Percentiles rank a stretch among this genome's conserved stretches.
Evolutionary conservation across 495 filamentous ascomycete species (phyloP).

Genomic region (Xeromyces bisporus): DNA sequence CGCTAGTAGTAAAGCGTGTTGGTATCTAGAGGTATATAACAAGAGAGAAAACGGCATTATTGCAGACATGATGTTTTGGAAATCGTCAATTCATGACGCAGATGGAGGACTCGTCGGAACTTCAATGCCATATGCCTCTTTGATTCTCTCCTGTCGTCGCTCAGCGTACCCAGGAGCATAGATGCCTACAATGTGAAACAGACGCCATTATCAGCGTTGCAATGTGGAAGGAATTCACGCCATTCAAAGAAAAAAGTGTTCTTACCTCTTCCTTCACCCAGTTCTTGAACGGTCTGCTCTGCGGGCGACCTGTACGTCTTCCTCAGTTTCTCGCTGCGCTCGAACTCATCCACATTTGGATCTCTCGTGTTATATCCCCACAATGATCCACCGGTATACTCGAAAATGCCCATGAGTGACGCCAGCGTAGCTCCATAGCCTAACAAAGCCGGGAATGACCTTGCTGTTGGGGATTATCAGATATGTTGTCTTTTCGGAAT

Average conservation of each 20-base stretch:
- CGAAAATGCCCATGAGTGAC: conserved; percentile 46
- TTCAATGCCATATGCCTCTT: conserved; percentile 83
- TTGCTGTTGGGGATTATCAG: conserved; percentile 32
- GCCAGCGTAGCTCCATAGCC: conserved; percentile 57
- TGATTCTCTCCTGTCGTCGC: conserved; percentile 64
- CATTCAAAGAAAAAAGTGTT: not conserved
- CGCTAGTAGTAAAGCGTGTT: conserved; percentile 23
- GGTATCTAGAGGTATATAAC: conserved; percentile 28
- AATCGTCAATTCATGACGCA: conserved; percentile 23
- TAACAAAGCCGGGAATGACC: conserved; percentile 62
- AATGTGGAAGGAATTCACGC: too few species aligned
- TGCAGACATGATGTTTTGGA: conserved; percentile 5
- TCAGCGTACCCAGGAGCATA: conserved; percentile 73
- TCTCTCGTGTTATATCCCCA: conserved; percentile 39
- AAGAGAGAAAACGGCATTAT: conserved; percentile 14
- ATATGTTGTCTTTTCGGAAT: not conserved
- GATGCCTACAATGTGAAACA: too few species aligned
- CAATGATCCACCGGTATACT: conserved; percentile 58
- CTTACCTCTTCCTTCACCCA: conserved; percentile 86
- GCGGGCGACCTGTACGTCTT: conserved; percentile 58
- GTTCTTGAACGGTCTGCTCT: conserved; percentile 61
- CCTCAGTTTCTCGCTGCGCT: conserved; percentile 58
- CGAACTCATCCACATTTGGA: conserved; percentile 54
- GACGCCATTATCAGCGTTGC: too few species aligned
- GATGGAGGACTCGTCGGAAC: conserved; percentile 33